Evolutionary conservation across 129 eudicot species (phyloP).

Genomic region (Oenanthe sinensis): DNA sequence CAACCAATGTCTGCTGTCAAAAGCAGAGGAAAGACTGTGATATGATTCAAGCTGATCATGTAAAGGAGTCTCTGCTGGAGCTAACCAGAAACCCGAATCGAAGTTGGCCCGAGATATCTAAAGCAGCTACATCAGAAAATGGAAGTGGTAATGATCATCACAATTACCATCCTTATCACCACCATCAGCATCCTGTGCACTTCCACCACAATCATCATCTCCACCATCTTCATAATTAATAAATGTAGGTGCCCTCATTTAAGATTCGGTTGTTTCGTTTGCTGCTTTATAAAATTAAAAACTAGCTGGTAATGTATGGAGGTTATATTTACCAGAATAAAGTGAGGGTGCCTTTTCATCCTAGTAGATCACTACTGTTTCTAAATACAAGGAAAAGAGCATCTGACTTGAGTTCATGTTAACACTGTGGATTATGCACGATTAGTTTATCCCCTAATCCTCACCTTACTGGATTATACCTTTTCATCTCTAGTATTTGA

Average conservation of each 20-base stretch:
- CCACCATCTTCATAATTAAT: slow-evolving; percentile 15
- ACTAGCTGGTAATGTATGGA: background rate
- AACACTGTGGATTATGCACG: background rate
- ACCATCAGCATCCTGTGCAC: slow-evolving; percentile 29
- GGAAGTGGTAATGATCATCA: slow-evolving; percentile 23
- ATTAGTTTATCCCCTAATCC: background rate
- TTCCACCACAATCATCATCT: slow-evolving; percentile 36
- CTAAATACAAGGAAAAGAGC: background rate
- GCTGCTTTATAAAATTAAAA: background rate
- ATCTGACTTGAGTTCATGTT: background rate
- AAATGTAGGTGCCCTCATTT: background rate
- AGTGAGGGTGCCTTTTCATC: background rate
- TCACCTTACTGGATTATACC: too few species aligned
- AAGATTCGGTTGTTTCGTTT: background rate
- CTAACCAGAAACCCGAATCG: slow-evolving; percentile 48
- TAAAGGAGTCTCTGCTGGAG: slow-evolving; percentile 80
- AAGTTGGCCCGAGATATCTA: slow-evolving; percentile 41
- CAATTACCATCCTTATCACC: slow-evolving; percentile 25
- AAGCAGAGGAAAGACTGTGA: slow-evolving; percentile 64
- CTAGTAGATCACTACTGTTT: background rate
- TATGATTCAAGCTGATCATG: slow-evolving; percentile 67
- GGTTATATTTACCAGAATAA: background rate
- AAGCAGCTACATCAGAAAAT: slow-evolving; percentile 20
- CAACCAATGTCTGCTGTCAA: background rate
- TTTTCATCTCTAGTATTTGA: too few species aligned